Evolutionary conservation across 192 early-diverging fungal genomes (phyloP).

Genomic region (Backusella macrospora): DNA sequence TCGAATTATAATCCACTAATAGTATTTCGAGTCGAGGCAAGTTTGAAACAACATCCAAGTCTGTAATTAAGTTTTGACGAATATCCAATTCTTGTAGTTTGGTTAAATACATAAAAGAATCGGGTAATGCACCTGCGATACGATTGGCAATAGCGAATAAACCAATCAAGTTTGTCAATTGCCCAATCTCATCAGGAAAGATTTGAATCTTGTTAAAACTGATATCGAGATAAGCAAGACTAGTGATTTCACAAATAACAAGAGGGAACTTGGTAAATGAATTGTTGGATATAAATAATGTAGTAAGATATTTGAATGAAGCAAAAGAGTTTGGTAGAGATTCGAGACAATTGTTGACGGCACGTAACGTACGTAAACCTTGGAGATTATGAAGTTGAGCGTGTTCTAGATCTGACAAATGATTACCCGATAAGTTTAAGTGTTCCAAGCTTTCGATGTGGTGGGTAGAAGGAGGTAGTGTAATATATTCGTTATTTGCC

Average conservation of each 20-base stretch:
- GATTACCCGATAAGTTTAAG: slow-evolving; percentile 80
- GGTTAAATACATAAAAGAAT: slow-evolving; percentile 55
- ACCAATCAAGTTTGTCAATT: slow-evolving; percentile 57
- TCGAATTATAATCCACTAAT: slow-evolving; percentile 73
- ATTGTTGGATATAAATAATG: slow-evolving; percentile 82
- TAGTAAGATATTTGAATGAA: slow-evolving; percentile 58
- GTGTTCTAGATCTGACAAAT: slow-evolving; percentile 65
- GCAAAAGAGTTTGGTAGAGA: slow-evolving; percentile 68
- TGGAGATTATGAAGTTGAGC: slow-evolving; percentile 64
- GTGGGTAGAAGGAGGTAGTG: slow-evolving; percentile 69
- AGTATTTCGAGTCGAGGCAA: slow-evolving; percentile 63
- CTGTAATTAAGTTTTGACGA: slow-evolving; percentile 78
- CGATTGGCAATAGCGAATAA: slow-evolving; percentile 79
- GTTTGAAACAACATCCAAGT: slow-evolving; percentile 58
- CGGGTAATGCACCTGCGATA: slow-evolving; percentile 70
- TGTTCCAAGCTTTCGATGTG: slow-evolving; percentile 66
- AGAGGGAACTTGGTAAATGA: slow-evolving; percentile 69
- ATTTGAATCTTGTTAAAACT: slow-evolving; percentile 81
- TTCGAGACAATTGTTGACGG: slow-evolving; percentile 76
- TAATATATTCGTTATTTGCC: slow-evolving; percentile 67
- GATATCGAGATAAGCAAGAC: slow-evolving; percentile 73
- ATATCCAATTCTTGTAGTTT: slow-evolving; percentile 77
- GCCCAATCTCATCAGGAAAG: slow-evolving; percentile 74
- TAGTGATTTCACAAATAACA: slow-evolving; percentile 61
- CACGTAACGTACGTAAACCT: slow-evolving; percentile 62